Conservation (phyloP, 306 rosid species). For the Mucuna pruriens region DNA sequence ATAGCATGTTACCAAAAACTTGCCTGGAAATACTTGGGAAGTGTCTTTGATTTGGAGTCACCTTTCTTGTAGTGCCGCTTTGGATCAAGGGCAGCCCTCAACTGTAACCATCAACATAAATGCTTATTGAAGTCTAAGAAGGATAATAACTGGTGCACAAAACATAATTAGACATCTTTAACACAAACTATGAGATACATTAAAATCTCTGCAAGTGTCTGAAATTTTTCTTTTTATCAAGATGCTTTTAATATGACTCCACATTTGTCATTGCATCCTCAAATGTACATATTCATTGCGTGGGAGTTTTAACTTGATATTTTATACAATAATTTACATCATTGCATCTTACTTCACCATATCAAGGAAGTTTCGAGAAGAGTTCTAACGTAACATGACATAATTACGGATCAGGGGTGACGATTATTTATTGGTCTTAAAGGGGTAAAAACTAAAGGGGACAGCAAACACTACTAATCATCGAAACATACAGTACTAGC, state of each 20-base stretch:
- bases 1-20: slow-evolving; percentile 29
- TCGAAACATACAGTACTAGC: neutral
- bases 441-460: too few relatives aligned
- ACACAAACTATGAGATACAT: neutral
- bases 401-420: neutral
- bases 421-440: neutral
- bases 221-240: neutral
- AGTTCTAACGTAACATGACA: neutral
- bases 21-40: slow-evolving; percentile 87
- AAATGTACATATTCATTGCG: neutral
- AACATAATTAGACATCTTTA: neutral
- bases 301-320: neutral
- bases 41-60: slow-evolving; percentile 57
- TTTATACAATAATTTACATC: neutral
- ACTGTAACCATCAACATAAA: slow-evolving; percentile 48
- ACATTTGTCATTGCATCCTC: neutral
- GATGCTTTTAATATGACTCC: neutral
- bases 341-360: neutral
- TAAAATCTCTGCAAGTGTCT: neutral
- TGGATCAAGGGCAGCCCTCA: slow-evolving; percentile 83
- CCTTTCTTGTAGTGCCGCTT: slow-evolving; percentile 88
- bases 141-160: slow-evolving; percentile 33
- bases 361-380: neutral
- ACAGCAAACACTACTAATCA: neutral
- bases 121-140: slow-evolving; percentile 8